These are phyloP conservation scores for Withania somnifera DNA, from an alignment of 305 asterid species.

Conservation along the genomic window DNA sequence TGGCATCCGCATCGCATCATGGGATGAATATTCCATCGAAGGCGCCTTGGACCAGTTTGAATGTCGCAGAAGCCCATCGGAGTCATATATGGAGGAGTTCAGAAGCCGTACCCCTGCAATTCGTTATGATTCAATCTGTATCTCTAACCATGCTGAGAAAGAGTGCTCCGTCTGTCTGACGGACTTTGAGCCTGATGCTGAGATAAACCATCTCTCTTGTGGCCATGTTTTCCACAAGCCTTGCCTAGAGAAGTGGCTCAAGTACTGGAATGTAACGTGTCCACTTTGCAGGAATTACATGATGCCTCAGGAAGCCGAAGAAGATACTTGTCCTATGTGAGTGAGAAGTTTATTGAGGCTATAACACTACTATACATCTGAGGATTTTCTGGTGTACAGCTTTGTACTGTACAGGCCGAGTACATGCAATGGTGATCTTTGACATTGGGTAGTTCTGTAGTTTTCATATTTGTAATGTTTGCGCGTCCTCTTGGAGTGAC, in stretches of 20 bases:
- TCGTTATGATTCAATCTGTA: conserved; percentile 42
- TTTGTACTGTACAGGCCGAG: conserved; percentile 20
- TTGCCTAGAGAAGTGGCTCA: conserved; percentile 89
- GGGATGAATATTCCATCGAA: conserved; percentile 57
- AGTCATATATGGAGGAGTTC: conserved; percentile 70
- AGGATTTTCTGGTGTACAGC: conserved; percentile 22
- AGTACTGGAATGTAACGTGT: conserved; percentile 77
- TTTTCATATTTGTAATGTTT: neutral
- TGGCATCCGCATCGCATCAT: conserved; percentile 58
- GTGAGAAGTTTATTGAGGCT: neutral
- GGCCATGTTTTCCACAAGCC: conserved; percentile 83
- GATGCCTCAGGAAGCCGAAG: conserved; percentile 60
- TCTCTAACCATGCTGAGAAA: conserved; percentile 20
- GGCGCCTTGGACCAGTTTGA: conserved; percentile 32
- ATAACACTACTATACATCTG: neutral
- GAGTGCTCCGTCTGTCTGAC: conserved; percentile 83
- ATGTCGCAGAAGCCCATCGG: conserved; percentile 40
- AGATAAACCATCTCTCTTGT: conserved; percentile 64
- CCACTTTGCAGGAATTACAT: conserved; percentile 88
- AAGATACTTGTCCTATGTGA: conserved; percentile 80
- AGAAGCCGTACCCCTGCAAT: conserved; percentile 48
- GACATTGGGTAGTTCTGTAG: neutral
- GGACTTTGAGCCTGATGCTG: conserved; percentile 56
- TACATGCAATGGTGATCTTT: conserved; percentile 5
- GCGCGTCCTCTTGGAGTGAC: conserved; percentile 10